Conservation (phyloP, 2,329 filamentous ascomycete species). For the Aureobasidium leucospermi region DNA sequence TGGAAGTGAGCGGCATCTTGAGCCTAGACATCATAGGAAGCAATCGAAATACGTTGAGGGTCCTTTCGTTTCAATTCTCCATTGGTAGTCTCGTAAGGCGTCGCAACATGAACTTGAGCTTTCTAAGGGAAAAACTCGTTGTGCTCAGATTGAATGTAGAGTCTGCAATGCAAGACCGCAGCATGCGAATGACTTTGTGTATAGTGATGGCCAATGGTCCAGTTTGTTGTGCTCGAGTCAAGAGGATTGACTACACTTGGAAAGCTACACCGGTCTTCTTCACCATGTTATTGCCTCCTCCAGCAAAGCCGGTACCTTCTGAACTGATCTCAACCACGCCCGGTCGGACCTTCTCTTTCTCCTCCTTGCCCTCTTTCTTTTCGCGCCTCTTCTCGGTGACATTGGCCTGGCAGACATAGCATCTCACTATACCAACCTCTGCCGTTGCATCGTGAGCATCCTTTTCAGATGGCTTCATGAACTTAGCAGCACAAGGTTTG, state of each 20-base stretch:
- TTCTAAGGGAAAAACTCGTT: no score
- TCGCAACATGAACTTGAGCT: no score
- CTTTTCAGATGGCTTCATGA: constrained; percentile 58
- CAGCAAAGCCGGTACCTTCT: constrained; percentile 89
- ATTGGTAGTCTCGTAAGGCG: no score
- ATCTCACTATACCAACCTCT: constrained; percentile 52
- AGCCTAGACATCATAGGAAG: not conserved
- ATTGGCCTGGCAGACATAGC: constrained; percentile 81
- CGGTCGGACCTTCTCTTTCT: constrained; percentile 54
- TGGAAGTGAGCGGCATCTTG: not conserved
- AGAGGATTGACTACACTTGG: constrained; percentile 52
- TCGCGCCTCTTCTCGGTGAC: constrained; percentile 43
- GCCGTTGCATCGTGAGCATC: constrained; percentile 50
- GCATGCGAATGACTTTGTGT: no score
- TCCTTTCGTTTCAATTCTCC: no score
- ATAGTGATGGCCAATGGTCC: no score
- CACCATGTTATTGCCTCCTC: constrained; percentile 74
- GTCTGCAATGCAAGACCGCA: no score
- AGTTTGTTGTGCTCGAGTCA: no score
- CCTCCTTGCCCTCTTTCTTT: constrained; percentile 29
- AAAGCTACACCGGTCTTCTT: constrained; percentile 74
- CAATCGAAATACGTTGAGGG: not conserved
- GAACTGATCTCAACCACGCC: constrained; percentile 74
- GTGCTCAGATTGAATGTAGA: no score
- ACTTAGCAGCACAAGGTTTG: constrained; percentile 73